These are phyloP conservation scores for Ustanciosporium gigantosporum DNA, from an alignment of 1,284 basidiomycete genomes.

Conservation along the genomic window DNA sequence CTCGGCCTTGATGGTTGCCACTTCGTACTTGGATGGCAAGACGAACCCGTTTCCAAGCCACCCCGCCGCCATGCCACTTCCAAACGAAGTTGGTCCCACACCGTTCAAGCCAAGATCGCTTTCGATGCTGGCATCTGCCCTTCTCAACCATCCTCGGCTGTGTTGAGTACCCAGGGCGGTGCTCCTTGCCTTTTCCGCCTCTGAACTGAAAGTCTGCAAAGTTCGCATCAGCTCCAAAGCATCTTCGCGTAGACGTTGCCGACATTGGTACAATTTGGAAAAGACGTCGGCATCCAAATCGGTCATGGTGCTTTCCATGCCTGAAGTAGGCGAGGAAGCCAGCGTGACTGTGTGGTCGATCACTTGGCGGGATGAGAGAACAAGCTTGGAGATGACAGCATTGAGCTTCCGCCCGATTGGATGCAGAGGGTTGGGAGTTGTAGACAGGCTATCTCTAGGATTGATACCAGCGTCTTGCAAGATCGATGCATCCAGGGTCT, in stretches of 20 bases:
- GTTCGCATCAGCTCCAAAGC: conserved; percentile 42
- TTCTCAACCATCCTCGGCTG: conserved; percentile 33
- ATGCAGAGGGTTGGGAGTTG: conserved; percentile 48
- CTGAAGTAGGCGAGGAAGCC: conserved; percentile 28
- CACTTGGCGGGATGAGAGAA: conserved; percentile 63
- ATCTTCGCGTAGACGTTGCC: conserved; percentile 51
- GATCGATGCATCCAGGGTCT: background rate
- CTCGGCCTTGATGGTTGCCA: conserved; percentile 33
- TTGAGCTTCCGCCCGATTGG: conserved; percentile 63
- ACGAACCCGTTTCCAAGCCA: conserved; percentile 62
- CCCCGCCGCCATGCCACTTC: conserved; percentile 57
- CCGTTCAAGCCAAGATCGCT: conserved; percentile 44
- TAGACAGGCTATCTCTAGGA: conserved; percentile 11
- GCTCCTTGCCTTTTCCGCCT: conserved; percentile 32
- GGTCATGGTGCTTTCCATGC: conserved; percentile 37
- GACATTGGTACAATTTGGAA: conserved; percentile 43
- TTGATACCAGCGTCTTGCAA: conserved; percentile 11
- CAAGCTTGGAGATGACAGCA: conserved; percentile 63
- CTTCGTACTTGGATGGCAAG: conserved; percentile 49
- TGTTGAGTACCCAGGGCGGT: conserved; percentile 20
- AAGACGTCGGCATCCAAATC: conserved; percentile 38
- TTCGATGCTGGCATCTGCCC: conserved; percentile 29
- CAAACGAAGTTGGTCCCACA: conserved; percentile 38
- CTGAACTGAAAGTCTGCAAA: conserved; percentile 25
- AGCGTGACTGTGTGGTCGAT: conserved; percentile 49